Conservation (phyloP, 768 basidiomycete genomes). For the Krasilnikovozyma curviuscula region DNA sequence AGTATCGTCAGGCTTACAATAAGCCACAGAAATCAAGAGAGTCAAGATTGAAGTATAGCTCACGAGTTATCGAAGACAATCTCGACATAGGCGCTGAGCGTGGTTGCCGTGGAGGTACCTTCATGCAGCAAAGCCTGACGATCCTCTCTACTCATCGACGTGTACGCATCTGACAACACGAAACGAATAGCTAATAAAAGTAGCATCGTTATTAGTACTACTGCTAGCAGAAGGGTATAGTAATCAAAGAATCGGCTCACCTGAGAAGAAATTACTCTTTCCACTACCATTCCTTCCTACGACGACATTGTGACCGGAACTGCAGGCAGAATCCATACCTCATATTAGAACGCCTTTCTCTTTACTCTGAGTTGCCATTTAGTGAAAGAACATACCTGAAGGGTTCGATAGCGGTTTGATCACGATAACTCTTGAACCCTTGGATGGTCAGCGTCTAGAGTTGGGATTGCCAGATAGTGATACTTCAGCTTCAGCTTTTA, state of each 20-base stretch:
- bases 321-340: conserved; percentile 1
- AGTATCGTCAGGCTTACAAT: neutral
- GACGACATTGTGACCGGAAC: conserved; percentile 78
- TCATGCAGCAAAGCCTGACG: conserved; percentile 84
- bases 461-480: too few species aligned
- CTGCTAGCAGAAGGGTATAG: neutral
- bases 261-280: conserved; percentile 96
- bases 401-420: conserved; percentile 51
- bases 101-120: conserved; percentile 68
- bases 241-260: conserved; percentile 29
- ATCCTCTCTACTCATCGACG: conserved; percentile 83
- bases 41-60: conserved; percentile 3
- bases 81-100: conserved; percentile 87
- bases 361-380: neutral
- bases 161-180: conserved; percentile 91
- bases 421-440: conserved; percentile 84
- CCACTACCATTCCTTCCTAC: conserved; percentile 95
- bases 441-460: conserved; percentile 25
- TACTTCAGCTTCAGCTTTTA: too few species aligned
- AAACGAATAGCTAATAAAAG: conserved; percentile 71
- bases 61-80: conserved; percentile 70
- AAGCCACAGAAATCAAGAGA: neutral
- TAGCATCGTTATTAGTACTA: neutral
- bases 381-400: conserved; percentile 35
- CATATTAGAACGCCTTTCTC: neutral